These are phyloP conservation scores for Phytopythium litorale DNA, from an alignment of 352 stramenopile genomes.

Conservation along the genomic window DNA sequence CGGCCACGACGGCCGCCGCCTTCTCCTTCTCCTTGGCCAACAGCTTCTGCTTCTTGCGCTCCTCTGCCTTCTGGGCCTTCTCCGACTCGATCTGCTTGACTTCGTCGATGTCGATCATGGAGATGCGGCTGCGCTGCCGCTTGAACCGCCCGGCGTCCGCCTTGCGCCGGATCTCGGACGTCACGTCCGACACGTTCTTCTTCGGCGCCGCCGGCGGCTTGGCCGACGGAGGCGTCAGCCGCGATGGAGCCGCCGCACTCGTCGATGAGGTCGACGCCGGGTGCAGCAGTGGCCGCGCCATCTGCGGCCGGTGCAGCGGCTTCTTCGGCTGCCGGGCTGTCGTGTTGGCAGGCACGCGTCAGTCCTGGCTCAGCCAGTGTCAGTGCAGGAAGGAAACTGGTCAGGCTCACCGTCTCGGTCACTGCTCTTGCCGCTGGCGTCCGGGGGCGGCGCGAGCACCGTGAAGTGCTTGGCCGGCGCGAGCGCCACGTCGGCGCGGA, in stretches of 20 bases:
- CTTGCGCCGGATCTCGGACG: slow-evolving; percentile 82
- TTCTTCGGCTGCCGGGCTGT: slow-evolving; percentile 26
- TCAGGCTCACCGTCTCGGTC: slow-evolving; percentile 13
- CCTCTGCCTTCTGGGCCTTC: slow-evolving; percentile 80
- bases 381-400: neutral
- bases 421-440: slow-evolving; percentile 19
- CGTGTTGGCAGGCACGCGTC: neutral
- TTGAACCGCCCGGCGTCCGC: slow-evolving; percentile 81
- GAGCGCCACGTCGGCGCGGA: slow-evolving; percentile 39
- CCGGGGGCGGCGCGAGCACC: slow-evolving; percentile 43
- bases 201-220: slow-evolving; percentile 37
- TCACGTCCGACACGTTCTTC: slow-evolving; percentile 66
- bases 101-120: slow-evolving; percentile 86
- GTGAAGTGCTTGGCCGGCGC: slow-evolving; percentile 58
- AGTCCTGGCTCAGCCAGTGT: neutral
- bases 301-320: slow-evolving; percentile 38
- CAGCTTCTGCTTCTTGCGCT: slow-evolving; percentile 72
- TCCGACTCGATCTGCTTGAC: slow-evolving; percentile 87
- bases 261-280: slow-evolving; percentile 14
- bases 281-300: slow-evolving; percentile 26
- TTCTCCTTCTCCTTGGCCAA: slow-evolving; percentile 35
- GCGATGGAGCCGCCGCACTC: slow-evolving; percentile 15
- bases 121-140: slow-evolving; percentile 78
- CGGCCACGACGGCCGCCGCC: slow-evolving; percentile 1
- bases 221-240: slow-evolving; percentile 18